Conservation (phyloP, 495 filamentous ascomycete species). For the Rostrohypoxylon terebratum region DNA sequence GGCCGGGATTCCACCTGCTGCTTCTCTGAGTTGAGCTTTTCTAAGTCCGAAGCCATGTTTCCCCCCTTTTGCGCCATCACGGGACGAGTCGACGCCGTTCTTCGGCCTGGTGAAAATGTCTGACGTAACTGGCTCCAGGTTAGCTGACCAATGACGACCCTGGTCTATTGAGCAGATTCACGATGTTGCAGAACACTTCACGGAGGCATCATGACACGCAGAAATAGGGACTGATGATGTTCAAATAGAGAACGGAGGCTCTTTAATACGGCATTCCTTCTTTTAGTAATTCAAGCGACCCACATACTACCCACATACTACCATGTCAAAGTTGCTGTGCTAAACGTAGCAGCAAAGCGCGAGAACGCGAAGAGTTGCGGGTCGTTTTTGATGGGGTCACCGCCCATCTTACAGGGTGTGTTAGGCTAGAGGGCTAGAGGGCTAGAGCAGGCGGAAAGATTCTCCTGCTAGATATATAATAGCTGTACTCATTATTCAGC, state of each 20-base stretch:
- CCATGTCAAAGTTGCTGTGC: slow-evolving; percentile 1
- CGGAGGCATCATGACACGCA: slow-evolving; percentile 9
- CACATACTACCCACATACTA: slow-evolving; percentile 19
- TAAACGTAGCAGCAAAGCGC: slow-evolving; percentile 22
- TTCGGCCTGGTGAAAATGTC: neutral
- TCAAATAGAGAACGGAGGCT: slow-evolving; percentile 2
- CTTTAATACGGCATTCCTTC: neutral
- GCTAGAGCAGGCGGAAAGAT: slow-evolving; percentile 31
- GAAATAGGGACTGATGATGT: slow-evolving; percentile 1
- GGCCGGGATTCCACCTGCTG: slow-evolving; percentile 22
- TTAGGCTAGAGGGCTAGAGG: neutral
- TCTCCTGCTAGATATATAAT: slow-evolving; percentile 5
- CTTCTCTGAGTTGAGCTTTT: slow-evolving; percentile 29
- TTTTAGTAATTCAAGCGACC: slow-evolving; percentile 22
- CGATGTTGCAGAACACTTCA: neutral
- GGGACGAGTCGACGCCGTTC: neutral
- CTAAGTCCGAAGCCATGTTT: slow-evolving; percentile 23
- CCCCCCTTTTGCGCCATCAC: neutral
- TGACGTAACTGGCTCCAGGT: slow-evolving; percentile 1
- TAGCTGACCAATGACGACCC: neutral
- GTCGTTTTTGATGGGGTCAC: neutral
- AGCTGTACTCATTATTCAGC: slow-evolving; percentile 13
- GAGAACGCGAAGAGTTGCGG: slow-evolving; percentile 21
- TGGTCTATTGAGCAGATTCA: neutral
- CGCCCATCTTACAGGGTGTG: neutral